Conservation (phyloP, 805 yeast species). For the Saccharomycopsis synnaedendra region DNA sequence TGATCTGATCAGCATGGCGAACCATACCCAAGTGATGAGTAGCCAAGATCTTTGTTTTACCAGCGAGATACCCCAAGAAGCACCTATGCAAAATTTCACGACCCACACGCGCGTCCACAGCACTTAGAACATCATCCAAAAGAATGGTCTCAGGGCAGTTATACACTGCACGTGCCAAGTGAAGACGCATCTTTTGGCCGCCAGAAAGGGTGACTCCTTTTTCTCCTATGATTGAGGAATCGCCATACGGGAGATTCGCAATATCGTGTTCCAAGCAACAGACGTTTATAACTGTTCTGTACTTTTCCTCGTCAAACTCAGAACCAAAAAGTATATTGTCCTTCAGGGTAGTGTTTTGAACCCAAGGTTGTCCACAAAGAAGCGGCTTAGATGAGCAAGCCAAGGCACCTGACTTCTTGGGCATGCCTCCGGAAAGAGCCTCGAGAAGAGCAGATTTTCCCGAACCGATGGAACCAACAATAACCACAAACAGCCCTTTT, state of each 20-base stretch:
- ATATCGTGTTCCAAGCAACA: conserved; percentile 53
- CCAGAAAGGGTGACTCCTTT: conserved; percentile 67
- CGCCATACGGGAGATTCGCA: conserved; percentile 52
- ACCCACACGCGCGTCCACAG: conserved; percentile 71
- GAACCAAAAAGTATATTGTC: conserved; percentile 57
- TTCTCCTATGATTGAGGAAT: conserved; percentile 61
- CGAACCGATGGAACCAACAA: conserved; percentile 69
- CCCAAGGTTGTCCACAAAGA: conserved; percentile 50
- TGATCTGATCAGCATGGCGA: conserved; percentile 46
- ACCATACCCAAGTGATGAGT: conserved; percentile 66
- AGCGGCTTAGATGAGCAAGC: conserved; percentile 35
- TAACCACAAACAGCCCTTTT: conserved; percentile 56
- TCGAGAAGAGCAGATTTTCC: conserved; percentile 64
- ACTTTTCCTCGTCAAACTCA: conserved; percentile 33
- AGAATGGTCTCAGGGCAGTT: conserved; percentile 45
- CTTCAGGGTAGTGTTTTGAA: conserved; percentile 58
- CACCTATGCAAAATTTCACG: conserved; percentile 53
- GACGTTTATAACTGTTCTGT: conserved; percentile 41
- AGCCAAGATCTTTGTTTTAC: conserved; percentile 54
- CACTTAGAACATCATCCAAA: conserved; percentile 61
- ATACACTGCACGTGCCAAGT: conserved; percentile 61
- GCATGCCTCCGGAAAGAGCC: conserved; percentile 62
- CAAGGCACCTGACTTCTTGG: conserved; percentile 36
- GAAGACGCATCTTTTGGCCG: conserved; percentile 65
- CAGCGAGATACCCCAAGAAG: conserved; percentile 36